These are phyloP conservation scores for Tricholoma sp. DNA, from an alignment of 768 basidiomycete species.

Conservation along the genomic window DNA sequence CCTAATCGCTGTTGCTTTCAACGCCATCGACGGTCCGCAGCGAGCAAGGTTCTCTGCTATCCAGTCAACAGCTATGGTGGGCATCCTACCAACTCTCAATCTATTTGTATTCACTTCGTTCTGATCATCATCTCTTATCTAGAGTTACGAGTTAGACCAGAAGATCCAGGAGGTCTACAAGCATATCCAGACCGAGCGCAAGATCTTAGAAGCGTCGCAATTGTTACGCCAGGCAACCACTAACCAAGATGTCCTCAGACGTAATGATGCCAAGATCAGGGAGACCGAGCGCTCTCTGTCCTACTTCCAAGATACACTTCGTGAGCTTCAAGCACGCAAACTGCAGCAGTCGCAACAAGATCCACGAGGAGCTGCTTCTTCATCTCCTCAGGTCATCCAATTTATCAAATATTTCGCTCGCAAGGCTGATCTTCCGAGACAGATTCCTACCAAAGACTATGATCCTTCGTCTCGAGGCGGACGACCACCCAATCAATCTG, in stretches of 20 bases:
- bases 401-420: conserved; percentile 10
- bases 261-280: conserved; percentile 80
- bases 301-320: conserved; percentile 84
- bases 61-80: conserved; percentile 18
- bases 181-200: conserved; percentile 89
- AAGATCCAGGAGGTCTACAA: conserved; percentile 90
- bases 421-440: conserved; percentile 12
- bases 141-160: conserved; percentile 75
- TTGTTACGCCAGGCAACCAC: conserved; percentile 75
- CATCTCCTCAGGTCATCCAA: conserved; percentile 36
- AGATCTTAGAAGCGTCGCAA: conserved; percentile 83
- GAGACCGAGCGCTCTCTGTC: conserved; percentile 79
- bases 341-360: conserved; percentile 51
- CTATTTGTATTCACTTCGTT: conserved; percentile 21
- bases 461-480: conserved; percentile 33
- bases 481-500: conserved; percentile 34
- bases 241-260: conserved; percentile 81
- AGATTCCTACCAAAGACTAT: conserved; percentile 52
- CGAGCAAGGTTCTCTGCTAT: conserved; percentile 11
- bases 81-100: not conserved
- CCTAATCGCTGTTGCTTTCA: conserved; percentile 9
- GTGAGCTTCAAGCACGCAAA: conserved; percentile 78
- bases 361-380: conserved; percentile 44
- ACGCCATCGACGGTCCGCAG: conserved; percentile 8
- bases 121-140: conserved; percentile 12